A percentile compares a stretch with the other conserved stretches of the same genome.
These are phyloP conservation scores for Chrysanthemum seticuspe DNA, from an alignment of 129 eudicot genomes.

Conservation along the genomic window DNA sequence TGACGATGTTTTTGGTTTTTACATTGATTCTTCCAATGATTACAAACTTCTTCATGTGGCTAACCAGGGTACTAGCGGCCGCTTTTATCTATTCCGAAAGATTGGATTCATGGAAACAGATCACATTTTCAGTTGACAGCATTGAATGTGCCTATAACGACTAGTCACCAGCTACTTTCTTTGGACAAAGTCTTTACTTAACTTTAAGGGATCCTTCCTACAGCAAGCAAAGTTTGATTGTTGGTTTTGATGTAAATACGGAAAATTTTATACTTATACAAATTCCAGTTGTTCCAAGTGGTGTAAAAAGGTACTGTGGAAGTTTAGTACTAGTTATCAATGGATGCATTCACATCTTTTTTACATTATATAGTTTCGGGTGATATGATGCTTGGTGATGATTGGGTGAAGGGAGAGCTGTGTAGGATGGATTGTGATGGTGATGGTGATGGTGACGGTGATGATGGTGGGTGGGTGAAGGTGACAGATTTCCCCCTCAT, in stretches of 20 bases:
- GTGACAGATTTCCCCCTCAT: neutral
- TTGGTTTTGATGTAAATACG: constrained; percentile 2
- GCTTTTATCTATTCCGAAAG: constrained; percentile 2
- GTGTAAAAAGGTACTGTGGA: neutral
- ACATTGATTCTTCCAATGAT: constrained; percentile 1
- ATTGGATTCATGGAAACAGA: neutral
- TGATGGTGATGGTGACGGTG: neutral
- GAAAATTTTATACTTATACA: neutral
- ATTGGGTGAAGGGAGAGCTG: neutral
- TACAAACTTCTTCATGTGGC: constrained; percentile 2
- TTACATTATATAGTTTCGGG: neutral
- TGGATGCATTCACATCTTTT: constrained; percentile 77
- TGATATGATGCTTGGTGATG: neutral
- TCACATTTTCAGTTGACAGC: neutral
- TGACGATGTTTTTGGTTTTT: neutral
- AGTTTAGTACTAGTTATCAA: constrained; percentile 36
- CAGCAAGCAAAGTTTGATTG: neutral
- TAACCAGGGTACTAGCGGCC: neutral
- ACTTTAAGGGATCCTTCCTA: neutral
- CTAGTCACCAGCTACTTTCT: neutral
- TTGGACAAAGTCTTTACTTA: neutral
- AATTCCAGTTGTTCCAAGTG: neutral
- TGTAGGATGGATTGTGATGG: neutral
- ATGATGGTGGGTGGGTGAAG: constrained; percentile 11
- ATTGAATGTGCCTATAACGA: neutral